These are phyloP conservation scores for Quercus phellos DNA, from an alignment of 331 rosid species.

Conservation along the genomic window DNA sequence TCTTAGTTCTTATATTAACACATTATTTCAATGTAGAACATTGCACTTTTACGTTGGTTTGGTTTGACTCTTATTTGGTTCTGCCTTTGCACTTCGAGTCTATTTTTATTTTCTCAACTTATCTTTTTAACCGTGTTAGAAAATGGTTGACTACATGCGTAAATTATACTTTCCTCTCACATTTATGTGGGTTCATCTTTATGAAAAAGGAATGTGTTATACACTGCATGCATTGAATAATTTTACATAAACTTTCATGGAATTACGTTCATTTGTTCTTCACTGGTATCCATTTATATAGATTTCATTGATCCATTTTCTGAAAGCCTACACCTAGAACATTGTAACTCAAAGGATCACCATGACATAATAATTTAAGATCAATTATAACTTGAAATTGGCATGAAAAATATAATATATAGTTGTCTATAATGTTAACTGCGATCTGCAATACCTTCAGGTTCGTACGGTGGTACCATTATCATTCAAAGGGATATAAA, in stretches of 20 bases:
- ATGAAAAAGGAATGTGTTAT: too few species aligned
- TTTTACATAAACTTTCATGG: neutral
- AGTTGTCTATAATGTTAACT: neutral
- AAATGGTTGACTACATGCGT: neutral
- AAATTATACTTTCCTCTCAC: too few species aligned
- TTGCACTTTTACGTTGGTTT: neutral
- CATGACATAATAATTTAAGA: neutral
- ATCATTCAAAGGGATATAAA: too few species aligned
- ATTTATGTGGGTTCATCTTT: too few species aligned
- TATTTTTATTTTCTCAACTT: neutral
- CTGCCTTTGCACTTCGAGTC: neutral
- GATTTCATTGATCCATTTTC: neutral
- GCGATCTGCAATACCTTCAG: constrained; percentile 7
- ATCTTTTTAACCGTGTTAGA: neutral
- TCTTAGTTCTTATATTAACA: neutral
- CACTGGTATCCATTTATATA: neutral
- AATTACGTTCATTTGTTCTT: neutral
- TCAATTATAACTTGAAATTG: neutral
- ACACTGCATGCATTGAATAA: too few species aligned
- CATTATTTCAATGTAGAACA: neutral
- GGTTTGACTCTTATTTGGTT: neutral
- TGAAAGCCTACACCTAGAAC: too few species aligned
- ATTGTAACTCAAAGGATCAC: neutral
- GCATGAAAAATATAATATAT: constrained; percentile 13
- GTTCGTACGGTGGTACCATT: too few species aligned